Conservation (phyloP, 805 yeast species). For the Ogataea degrootiae region DNA sequence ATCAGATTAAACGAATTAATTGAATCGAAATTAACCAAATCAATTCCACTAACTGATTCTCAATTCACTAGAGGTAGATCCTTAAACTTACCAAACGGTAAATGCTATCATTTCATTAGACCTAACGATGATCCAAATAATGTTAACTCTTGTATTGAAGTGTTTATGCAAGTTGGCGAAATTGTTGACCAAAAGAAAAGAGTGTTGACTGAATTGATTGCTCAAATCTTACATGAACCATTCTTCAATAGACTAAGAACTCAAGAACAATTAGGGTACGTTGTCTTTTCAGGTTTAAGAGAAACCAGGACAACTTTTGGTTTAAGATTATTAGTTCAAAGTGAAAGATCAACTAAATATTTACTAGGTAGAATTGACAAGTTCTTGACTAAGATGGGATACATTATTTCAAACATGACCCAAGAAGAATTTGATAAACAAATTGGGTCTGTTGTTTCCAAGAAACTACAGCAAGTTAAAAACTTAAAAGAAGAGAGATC, state of each 20-base stretch:
- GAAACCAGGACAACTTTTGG: conserved; percentile 70
- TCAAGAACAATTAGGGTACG: conserved; percentile 91
- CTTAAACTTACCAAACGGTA: conserved; percentile 35
- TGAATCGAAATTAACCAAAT: conserved; percentile 29
- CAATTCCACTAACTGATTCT: conserved; percentile 38
- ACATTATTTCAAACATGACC: conserved; percentile 41
- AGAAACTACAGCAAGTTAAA: conserved; percentile 66
- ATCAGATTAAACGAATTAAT: conserved; percentile 41
- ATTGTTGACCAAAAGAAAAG: conserved; percentile 38
- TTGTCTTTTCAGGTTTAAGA: conserved; percentile 76
- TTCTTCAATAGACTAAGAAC: conserved; percentile 88
- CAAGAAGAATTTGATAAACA: conserved; percentile 65
- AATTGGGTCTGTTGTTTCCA: conserved; percentile 61
- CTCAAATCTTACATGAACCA: conserved; percentile 78
- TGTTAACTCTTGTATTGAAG: conserved; percentile 79
- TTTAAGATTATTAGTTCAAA: conserved; percentile 72
- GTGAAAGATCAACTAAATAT: conserved; percentile 71
- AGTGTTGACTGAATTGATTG: conserved; percentile 57
- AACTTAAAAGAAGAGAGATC: conserved; percentile 73
- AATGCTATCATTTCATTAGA: conserved; percentile 43
- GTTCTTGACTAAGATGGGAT: conserved; percentile 48
- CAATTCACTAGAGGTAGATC: conserved; percentile 42
- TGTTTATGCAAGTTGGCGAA: conserved; percentile 64
- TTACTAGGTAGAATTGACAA: conserved; percentile 72
- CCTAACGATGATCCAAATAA: conserved; percentile 60